Evolutionary conservation across 495 filamentous ascomycete species (phyloP), one percentile per base, ranked within the genome.

Genomic region (Talaromyces wortmannii): DNA sequence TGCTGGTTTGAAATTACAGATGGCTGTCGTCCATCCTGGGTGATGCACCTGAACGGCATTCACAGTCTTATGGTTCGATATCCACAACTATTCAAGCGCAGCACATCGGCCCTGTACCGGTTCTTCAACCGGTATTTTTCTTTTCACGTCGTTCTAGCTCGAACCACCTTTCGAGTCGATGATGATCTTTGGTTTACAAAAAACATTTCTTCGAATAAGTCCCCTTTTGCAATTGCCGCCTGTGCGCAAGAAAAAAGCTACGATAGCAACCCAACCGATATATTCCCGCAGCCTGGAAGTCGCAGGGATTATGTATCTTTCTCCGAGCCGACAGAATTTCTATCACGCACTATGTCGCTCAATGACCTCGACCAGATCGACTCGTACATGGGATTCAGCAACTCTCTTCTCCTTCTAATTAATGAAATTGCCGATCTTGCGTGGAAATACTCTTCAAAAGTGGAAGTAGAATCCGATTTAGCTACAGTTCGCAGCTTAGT

Each of bases 111-210:
- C 16, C 31, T 66, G 44, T 40, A 52, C 3, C 53, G 53, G 18
- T 64, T 66, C 55, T 64, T 66, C 40, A 62, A 59, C 33, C 57
- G 61, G 6, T 66, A 66, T 46, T 64, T 66, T 48, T 57, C 56
- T 10, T 64, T 66, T 43, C 61, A 64, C 31, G 42, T 64, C 5
- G 61, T 66, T 32, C 52, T 66, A 10, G 64, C 64, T 6, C 57
- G 61, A 0, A 66, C 62, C 3, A 56, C 59, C 3, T 64, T 64
- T 33, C 53, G 52, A 13, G 52, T 62, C 31, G 47, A 60, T 5
- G 3, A 32, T 12, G 29, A 50, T 50, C 16, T 59, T 42, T 6
- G 16, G 50, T 36, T n/a, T 18, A 11, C 33, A 6, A 43, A 52
- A 1, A 4, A 4, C 7, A n/a, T 32, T 16, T 6, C 10, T 40